Conservation (phyloP, 2,329 filamentous ascomycete species). For the Penicillium nordicum region DNA sequence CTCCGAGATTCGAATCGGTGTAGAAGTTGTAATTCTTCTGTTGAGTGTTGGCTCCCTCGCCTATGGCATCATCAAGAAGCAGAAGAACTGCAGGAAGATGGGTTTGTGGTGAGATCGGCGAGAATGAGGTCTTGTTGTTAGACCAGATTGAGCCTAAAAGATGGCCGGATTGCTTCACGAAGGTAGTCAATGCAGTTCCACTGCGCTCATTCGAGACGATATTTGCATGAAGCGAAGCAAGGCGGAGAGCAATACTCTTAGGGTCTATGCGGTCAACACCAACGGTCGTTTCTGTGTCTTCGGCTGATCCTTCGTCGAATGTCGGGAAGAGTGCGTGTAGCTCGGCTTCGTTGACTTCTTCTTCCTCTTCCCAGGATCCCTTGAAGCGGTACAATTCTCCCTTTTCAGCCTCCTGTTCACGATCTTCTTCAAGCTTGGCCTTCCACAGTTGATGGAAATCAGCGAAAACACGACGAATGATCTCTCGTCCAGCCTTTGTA, state of each 20-base stretch:
- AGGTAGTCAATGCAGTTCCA: slow-evolving; percentile 29
- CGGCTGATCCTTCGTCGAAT: slow-evolving; percentile 58
- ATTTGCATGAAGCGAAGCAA: slow-evolving; percentile 59
- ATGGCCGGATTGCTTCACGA: slow-evolving; percentile 35
- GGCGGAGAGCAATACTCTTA: slow-evolving; percentile 57
- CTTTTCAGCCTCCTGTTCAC: slow-evolving; percentile 68
- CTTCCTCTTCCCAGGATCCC: slow-evolving; percentile 71
- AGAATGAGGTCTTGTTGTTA: slow-evolving; percentile 19
- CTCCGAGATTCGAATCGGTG: slow-evolving; percentile 69
- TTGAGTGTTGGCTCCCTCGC: slow-evolving; percentile 45
- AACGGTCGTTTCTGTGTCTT: slow-evolving; percentile 29
- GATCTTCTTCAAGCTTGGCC: slow-evolving; percentile 69
- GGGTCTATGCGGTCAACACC: slow-evolving; percentile 39
- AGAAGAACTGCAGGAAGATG: slow-evolving; percentile 67
- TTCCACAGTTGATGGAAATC: slow-evolving; percentile 78
- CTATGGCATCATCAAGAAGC: slow-evolving; percentile 60
- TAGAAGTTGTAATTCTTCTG: slow-evolving; percentile 78
- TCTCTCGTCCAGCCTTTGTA: slow-evolving; percentile 46
- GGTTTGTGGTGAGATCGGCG: slow-evolving; percentile 42
- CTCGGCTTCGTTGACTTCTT: slow-evolving; percentile 69
- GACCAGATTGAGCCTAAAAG: slow-evolving; percentile 37
- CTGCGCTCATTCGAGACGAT: slow-evolving; percentile 38
- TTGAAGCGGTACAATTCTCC: slow-evolving; percentile 79
- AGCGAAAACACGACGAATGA: slow-evolving; percentile 65
- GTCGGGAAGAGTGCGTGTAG: slow-evolving; percentile 78